phyloP scores from a whole-genome alignment of 179 eudicot species.

The Heliamphora pulchella region DNA sequence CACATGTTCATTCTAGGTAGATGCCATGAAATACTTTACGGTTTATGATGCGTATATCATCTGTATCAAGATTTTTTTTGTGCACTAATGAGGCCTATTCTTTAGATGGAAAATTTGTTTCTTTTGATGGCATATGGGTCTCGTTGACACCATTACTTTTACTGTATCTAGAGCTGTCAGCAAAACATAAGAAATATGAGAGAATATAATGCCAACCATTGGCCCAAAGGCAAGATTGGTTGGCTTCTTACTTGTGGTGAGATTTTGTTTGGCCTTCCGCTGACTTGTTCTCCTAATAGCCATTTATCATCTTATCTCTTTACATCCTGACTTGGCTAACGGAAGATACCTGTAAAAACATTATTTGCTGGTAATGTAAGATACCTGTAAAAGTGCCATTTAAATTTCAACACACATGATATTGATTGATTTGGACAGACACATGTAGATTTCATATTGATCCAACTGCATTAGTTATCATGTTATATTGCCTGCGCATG shows the following conservation, averaged over 20 bases:
- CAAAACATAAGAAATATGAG: neutral
- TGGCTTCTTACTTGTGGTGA: neutral
- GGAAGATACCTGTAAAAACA: neutral
- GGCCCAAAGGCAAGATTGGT: neutral
- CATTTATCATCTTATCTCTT: no score
- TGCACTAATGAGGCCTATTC: neutral
- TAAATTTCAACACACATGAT: neutral
- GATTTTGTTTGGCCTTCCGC: neutral
- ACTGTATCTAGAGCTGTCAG: neutral
- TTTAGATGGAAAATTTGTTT: neutral
- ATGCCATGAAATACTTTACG: neutral
- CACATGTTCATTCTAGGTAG: slow-evolving; percentile 1
- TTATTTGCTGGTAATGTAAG: neutral
- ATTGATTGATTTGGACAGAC: neutral
- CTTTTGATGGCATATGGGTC: neutral
- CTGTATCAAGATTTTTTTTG: neutral
- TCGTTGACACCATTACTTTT: neutral
- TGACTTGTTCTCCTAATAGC: slow-evolving; percentile 3
- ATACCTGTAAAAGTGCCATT: neutral
- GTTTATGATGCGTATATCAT: neutral
- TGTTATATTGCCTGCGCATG: neutral
- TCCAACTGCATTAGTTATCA: neutral
- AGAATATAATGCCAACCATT: neutral
- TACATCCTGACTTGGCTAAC: neutral
- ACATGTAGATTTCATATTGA: neutral